Evolutionary conservation across 2,329 filamentous ascomycete species (phyloP), one percentile per base, ranked within the genome.

Genomic region (Aureobasidium sp.): DNA sequence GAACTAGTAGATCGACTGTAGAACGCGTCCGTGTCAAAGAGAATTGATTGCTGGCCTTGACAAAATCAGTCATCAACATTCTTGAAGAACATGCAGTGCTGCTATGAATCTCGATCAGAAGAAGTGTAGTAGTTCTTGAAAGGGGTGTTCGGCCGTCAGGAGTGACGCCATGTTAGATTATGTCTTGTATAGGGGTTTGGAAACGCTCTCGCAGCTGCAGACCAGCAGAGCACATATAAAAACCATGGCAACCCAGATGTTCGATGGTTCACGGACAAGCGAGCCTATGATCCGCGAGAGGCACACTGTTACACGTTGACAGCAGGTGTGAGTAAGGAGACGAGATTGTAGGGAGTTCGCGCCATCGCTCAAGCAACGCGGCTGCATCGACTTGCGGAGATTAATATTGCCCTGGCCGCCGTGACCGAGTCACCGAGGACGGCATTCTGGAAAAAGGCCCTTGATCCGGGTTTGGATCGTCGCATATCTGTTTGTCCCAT

Each of bases 301-400:
- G 27, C 36, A 42, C 37, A 42, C 25, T 58, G 54, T 58, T 29
- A 48, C 54, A 58, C 54, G 54, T 58, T 58, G 42, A 58, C 42
- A 48, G 39, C 14, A 48, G 39, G 42, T 44, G 42, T 21, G 32
- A 10, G 48, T 48, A 37, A 58, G 54, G 54, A 39, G 54, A 58
- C 30, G 54, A 47, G n/a, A 58, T 58, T 58, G 42, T 58, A 57
- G 50, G 53, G 53, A 25, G 27, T 27, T 57, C 16, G 54, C 54
- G 42, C 30, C n/a, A 48, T 57, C 41, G n/a, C 53, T 57, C 53
- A 57, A 42, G 42, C 54, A 58, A 58, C 54, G 54, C 54, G 54
- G 54, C 54, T 58, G 54, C 54, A 58, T 58, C 54, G 41, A 58
- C 27, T 45, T 36, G 42, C 54, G 54, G 54, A 58, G 42, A 58